Conservation (phyloP, 495 filamentous ascomycete genomes). For the Aspergillus nidulans region DNA sequence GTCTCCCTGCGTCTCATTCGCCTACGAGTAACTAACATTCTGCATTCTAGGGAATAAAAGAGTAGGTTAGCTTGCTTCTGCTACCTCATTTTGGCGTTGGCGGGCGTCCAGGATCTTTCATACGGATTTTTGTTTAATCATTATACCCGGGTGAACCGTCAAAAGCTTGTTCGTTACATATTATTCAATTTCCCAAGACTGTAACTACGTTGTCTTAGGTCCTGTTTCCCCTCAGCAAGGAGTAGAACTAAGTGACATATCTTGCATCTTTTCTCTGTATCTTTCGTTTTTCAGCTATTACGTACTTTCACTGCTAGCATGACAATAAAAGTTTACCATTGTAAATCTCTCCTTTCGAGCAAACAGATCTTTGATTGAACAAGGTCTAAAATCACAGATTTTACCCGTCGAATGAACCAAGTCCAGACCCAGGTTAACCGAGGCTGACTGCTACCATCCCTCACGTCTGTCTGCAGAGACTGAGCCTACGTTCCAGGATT, state of each 20-base stretch:
- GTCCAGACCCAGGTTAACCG: neutral
- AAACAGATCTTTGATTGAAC: too few species aligned
- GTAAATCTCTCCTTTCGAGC: too few species aligned
- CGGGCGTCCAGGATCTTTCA: conserved; percentile 2
- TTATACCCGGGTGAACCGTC: conserved; percentile 8
- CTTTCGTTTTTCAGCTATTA: too few species aligned
- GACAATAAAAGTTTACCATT: too few species aligned
- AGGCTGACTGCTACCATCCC: neutral
- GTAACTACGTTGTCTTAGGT: neutral
- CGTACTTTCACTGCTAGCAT: too few species aligned
- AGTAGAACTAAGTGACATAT: too few species aligned
- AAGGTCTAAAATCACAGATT: too few species aligned
- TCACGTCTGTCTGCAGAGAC: neutral
- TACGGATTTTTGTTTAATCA: conserved; percentile 2
- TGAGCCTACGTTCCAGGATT: too few species aligned
- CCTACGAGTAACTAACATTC: conserved; percentile 11
- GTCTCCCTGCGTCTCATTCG: conserved; percentile 14
- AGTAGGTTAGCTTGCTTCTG: neutral
- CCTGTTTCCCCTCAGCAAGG: neutral
- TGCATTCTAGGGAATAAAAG: conserved; percentile 1
- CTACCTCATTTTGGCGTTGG: conserved; percentile 13
- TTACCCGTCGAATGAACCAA: too few species aligned
- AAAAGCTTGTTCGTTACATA: neutral
- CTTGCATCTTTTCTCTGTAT: too few species aligned
- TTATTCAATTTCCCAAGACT: neutral